Base-by-base conservation (phyloP, 148 eudicot genomes). In the Polygonum aviculare region DNA sequence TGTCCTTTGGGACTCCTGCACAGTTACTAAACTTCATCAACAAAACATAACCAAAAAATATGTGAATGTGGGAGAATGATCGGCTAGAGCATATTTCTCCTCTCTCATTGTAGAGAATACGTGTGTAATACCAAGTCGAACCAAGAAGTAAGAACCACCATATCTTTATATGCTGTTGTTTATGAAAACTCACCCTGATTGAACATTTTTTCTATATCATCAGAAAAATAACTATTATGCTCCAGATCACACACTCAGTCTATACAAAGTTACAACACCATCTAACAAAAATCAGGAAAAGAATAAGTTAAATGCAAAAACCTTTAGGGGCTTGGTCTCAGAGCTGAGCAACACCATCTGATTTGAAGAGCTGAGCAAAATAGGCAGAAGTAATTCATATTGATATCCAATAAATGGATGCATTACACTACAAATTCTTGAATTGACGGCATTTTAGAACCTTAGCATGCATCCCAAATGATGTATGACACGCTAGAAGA, bases 1-100 rank as follows among this genome's bases (percentile, higher is more conserved):
- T 78, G 89, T 79, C 76, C 81, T 85, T 57, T 85, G 81, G 19
- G 77, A 73, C 74, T 88, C 94, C 94, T 90, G 83, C 47, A 76
- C 54, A 49, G 35, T 16, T 72, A 9, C 44, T 67, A 67, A 35
- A 67, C 18, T 35, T 35, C 45, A 67, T 10, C 44, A 31, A 12
- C 39, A 31, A 63, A 63, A 11, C 15, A 33, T 33, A 63, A 63
- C 39, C 33, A 18, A 63, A 57, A 63, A 63, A 6, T 31, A 31
- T 18, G 16, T 63, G 7, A 18, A 57, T 22, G 26, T 57, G 63
- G 33, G 11, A 19, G 63, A 57, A 57, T 7, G 22, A 6, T 54
- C 2, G 26, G 60, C 5, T 54, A 54, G 2, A 14, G 35, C 36
- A 60, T 60, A 60, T 26, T 60, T 60, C 35, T 22, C 4, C 26